Base-by-base conservation (phyloP, 345 rosid species). In the Gossypium raimondii region DNA sequence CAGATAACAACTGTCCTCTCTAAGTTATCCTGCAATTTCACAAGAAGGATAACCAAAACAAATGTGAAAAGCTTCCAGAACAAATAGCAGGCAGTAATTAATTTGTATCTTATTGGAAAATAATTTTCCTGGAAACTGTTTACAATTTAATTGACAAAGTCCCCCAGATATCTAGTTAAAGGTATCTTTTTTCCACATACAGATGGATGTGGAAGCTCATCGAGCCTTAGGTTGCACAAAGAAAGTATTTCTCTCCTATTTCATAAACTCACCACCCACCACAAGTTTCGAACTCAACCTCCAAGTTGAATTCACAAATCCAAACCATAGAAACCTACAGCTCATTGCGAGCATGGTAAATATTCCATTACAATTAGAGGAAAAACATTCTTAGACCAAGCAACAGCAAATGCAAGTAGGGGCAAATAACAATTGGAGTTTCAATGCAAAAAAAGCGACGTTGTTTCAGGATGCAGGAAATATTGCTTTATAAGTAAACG, bases 21-120 rank as follows among this genome's bases (percentile, higher is more conserved):
- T 66, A 67, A 58, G 56, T 76, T 85, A 79, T 81, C 89, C 98
- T 94, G 89, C 72, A 73, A 79, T 74, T 75, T 80, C 75, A 80
- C 67, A 81, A 48, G 45, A 69, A 71, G 70, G 47, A 78, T 7
- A 67, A 67, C 9, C 64, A 73, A 70, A 72, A 48, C 75, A 77
- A n/a, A 48, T 27, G 22, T 52, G 17, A 62, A 76, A 71, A 72
- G 60, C 72, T 13, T 44, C 53, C 20, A 67, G 24, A 48, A 50
- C 43, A 62, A 14, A 29, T 17, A 70, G 25, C 45, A 22, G 45
- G 57, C 11, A 48, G 20, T 11, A 6, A 48, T n/a, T 50, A 20
- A 18, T 58, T 59, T 59, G 17, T 20, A 18, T 50, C 24, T 41
- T 18, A 62, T 18, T 53, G 7, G 63, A 17, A 55, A 62, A 43